phyloP scores from a whole-genome alignment of 2,329 filamentous ascomycete genomes.

The Basipetospora sp. region DNA sequence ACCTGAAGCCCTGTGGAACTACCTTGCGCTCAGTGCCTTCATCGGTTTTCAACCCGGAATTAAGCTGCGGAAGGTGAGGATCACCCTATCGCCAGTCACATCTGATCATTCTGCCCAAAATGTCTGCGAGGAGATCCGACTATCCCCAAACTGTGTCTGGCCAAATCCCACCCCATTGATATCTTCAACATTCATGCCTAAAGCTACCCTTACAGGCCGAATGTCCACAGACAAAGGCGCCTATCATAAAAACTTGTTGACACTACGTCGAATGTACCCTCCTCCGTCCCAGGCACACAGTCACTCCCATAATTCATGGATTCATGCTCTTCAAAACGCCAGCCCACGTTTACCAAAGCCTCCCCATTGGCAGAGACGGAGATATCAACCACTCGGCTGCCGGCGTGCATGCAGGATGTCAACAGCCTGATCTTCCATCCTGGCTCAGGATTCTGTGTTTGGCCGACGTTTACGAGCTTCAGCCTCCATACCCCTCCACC shows the following conservation, averaged over 20 bases:
- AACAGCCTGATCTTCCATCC: slow-evolving; percentile 33
- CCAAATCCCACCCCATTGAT: too few relatives aligned
- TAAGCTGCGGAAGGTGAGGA: too few relatives aligned
- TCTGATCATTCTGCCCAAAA: too few relatives aligned
- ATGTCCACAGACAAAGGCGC: slow-evolving; percentile 50
- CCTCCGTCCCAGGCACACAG: slow-evolving; percentile 29
- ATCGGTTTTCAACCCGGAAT: too few relatives aligned
- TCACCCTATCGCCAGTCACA: too few relatives aligned
- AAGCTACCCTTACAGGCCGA: too few relatives aligned
- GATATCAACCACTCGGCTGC: slow-evolving; percentile 49
- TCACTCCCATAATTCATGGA: slow-evolving; percentile 94
- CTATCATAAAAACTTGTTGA: slow-evolving; percentile 69
- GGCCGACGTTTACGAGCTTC: slow-evolving; percentile 36
- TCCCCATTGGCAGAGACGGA: slow-evolving; percentile 16
- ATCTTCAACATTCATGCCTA: too few relatives aligned
- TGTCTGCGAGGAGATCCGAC: too few relatives aligned
- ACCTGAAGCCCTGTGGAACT: too few relatives aligned
- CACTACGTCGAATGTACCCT: slow-evolving; percentile 27
- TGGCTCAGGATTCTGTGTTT: neutral
- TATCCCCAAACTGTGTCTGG: too few relatives aligned
- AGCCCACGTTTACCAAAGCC: slow-evolving; percentile 45
- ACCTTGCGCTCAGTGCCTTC: too few relatives aligned
- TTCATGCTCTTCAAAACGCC: slow-evolving; percentile 66
- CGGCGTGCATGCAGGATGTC: slow-evolving; percentile 89
- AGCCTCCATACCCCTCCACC: slow-evolving; percentile 80